phyloP scores from a whole-genome alignment of 2,329 filamentous ascomycete genomes.

The Bipolaris gigantea region DNA sequence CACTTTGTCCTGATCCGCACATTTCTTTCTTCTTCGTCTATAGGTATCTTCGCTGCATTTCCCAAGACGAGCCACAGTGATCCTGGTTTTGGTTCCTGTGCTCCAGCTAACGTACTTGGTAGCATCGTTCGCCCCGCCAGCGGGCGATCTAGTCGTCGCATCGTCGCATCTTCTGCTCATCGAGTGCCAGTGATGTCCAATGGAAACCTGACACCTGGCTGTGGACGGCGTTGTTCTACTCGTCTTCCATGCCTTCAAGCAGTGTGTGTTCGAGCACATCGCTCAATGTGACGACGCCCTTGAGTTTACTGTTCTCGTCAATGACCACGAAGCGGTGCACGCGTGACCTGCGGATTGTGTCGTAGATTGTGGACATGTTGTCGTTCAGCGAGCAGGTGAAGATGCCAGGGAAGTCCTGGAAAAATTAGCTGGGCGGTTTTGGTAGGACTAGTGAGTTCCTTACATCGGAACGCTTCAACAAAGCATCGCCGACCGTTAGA shows the following conservation, averaged over 20 bases:
- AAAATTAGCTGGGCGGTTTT: constrained; percentile 19
- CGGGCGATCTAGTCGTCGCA: constrained; percentile 4
- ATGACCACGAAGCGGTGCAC: constrained; percentile 93
- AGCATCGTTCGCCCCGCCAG: neutral
- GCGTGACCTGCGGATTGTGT: constrained; percentile 91
- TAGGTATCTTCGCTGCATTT: neutral
- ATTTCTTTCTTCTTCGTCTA: neutral
- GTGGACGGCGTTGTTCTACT: constrained; percentile 18
- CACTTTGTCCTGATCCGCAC: neutral
- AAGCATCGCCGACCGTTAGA: constrained; percentile 81
- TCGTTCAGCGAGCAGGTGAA: constrained; percentile 94
- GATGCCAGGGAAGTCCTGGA: constrained; percentile 88
- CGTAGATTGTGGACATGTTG: constrained; percentile 91
- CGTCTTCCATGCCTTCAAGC: constrained; percentile 69
- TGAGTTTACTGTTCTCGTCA: constrained; percentile 82
- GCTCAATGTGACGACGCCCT: constrained; percentile 88
- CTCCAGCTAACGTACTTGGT: neutral
- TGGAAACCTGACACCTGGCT: constrained; percentile 6
- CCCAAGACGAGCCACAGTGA: neutral
- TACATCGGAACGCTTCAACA: constrained; percentile 80
- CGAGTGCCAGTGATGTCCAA: neutral
- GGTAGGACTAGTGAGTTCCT: constrained; percentile 21
- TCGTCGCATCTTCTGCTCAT: constrained; percentile 1
- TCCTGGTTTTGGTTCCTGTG: neutral
- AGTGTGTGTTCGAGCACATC: constrained; percentile 96